Evolutionary conservation across 2,329 filamentous ascomycete genomes (phyloP).

Genomic region (Colletotrichum horii): DNA sequence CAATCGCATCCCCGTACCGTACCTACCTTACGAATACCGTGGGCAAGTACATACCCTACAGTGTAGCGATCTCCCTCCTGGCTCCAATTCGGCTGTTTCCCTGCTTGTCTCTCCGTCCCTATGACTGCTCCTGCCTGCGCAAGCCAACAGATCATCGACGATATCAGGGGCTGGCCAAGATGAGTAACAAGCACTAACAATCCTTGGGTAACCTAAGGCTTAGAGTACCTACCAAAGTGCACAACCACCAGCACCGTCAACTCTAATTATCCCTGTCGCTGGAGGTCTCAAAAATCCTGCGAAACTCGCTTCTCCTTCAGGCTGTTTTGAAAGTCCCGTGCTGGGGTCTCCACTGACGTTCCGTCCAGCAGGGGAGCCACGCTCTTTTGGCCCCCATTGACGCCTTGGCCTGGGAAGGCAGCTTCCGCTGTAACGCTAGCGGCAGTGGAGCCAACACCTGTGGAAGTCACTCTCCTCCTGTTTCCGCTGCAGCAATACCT

Average conservation of each 20-base stretch:
- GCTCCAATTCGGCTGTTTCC: background rate
- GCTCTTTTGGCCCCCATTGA: background rate
- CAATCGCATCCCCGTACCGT: background rate
- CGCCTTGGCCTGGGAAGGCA: background rate
- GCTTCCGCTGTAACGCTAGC: conserved; percentile 8
- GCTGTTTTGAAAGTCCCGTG: conserved; percentile 34
- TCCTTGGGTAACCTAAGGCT: background rate
- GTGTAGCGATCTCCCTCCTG: background rate
- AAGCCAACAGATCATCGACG: background rate
- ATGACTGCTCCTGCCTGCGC: background rate
- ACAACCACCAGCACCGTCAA: background rate
- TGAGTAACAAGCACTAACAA: background rate
- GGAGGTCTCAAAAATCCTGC: conserved; percentile 28
- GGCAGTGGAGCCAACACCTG: background rate
- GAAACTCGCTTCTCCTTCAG: conserved; percentile 46
- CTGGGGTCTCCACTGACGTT: conserved; percentile 4
- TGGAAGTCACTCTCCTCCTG: background rate
- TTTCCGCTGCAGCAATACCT: background rate
- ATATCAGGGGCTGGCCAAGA: background rate
- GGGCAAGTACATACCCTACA: background rate
- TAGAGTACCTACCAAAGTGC: too few species aligned
- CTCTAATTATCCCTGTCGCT: conserved; percentile 22
- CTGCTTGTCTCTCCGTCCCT: background rate
- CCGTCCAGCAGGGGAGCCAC: background rate
- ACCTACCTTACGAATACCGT: background rate